Evolutionary conservation across 352 stramenopile species (phyloP).

Genomic region (Phytophthora niederhauseri): DNA sequence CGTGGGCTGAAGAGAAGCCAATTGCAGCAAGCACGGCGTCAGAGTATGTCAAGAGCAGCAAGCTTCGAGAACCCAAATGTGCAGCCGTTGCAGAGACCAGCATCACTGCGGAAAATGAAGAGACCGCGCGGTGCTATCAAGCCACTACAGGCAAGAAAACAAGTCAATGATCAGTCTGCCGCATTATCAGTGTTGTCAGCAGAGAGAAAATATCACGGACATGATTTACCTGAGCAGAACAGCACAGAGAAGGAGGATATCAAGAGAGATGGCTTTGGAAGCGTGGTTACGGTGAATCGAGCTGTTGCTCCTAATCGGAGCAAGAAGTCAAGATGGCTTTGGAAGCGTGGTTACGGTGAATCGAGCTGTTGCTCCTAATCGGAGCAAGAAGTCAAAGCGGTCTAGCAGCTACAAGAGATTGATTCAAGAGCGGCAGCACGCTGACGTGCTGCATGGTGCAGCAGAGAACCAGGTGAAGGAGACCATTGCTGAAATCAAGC

Average conservation of each 20-base stretch:
- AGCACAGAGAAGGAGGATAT: slow-evolving; percentile 8
- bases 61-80: neutral
- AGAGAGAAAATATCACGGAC: neutral
- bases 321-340: neutral
- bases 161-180: neutral
- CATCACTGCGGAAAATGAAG: slow-evolving; percentile 7
- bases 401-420: slow-evolving; percentile 26
- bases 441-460: slow-evolving; percentile 20
- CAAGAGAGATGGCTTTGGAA: neutral
- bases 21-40: slow-evolving; percentile 7
- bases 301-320: neutral
- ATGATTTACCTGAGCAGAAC: slow-evolving; percentile 1
- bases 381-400: slow-evolving; percentile 4
- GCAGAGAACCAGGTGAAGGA: slow-evolving; percentile 48
- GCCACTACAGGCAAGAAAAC: slow-evolving; percentile 11
- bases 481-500: slow-evolving; percentile 55
- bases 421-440: slow-evolving; percentile 11
- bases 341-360: neutral
- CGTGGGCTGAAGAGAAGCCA: slow-evolving; percentile 33
- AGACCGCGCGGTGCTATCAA: slow-evolving; percentile 11
- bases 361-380: neutral
- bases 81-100: slow-evolving; percentile 5
- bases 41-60: neutral
- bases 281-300: neutral
- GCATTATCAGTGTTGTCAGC: neutral